Base-by-base conservation (phyloP, 306 rosid genomes). In the Quercus engelmannii region DNA sequence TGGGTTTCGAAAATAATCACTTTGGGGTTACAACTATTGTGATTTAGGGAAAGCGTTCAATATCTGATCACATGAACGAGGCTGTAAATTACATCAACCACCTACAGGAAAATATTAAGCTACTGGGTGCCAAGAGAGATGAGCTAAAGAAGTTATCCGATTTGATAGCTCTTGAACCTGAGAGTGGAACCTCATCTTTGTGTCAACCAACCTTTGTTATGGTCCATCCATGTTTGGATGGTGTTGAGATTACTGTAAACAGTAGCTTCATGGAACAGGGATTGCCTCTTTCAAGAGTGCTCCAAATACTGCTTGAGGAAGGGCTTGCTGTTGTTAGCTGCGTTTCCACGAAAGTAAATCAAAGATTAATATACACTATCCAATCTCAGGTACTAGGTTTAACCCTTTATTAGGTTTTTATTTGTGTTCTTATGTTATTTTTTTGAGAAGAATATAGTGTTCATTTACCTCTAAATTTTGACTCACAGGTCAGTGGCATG, bases 11-110 rank as follows among this genome's bases (percentile, higher is more conserved):
- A 21, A 11, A 67, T 19, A 18, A 41, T 65, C 14, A 51, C 25
- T 63, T 75, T 80, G 84, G 85, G 83, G 85, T 79, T 80, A 58
- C 62, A 9, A 5, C 73, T 18, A 49, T 75, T 79, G 71, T 18
- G 25, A 80, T 76, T 77, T 83, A 93, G 98, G 98, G 97, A 78
- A 93, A 89, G 76, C 97, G 96, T 73, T 86, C 97, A 21, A 73
- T 81, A 62, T 83, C 90, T 1, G 96, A 93, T 73, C 89, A 89
- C 74, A 74, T 90, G 75, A 84, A 81, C 7, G 93, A 80, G 86
- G 92, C 97, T 49, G 90, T 83, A 69, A 87, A 79, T 54, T 89
- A 94, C 51, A 90, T 92, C 73, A 87, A 86, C 13, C 82, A 92
- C 52, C 46, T 79, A 62, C 84, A 83, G 73, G 75, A 76, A 30